phyloP scores from a whole-genome alignment of 2,329 filamentous ascomycete species.

The Pestalotiopsis sp. region DNA sequence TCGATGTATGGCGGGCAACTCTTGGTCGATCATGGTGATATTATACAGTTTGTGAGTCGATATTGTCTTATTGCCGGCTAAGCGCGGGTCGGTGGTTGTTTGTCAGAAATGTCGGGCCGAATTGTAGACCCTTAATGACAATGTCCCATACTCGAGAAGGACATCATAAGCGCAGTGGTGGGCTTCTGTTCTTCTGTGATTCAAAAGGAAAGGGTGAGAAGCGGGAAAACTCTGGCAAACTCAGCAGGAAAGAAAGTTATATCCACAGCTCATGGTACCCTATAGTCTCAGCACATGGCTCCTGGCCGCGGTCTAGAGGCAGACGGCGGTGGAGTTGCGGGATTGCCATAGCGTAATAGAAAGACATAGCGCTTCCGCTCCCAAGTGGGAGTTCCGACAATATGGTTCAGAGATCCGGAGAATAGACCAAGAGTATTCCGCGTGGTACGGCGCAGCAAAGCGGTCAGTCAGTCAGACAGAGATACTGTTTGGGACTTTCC shows the following conservation, averaged over 20 bases:
- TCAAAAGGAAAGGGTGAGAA: too few species aligned
- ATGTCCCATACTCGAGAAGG: neutral
- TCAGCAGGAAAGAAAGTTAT: neutral
- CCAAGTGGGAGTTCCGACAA: neutral
- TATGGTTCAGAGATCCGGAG: neutral
- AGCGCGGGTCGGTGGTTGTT: neutral
- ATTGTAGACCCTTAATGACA: neutral
- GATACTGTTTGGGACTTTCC: neutral
- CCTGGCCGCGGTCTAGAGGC: neutral
- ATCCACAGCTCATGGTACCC: neutral
- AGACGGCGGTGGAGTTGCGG: neutral
- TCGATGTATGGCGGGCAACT: neutral
- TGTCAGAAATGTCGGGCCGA: neutral
- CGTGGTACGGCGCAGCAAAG: neutral
- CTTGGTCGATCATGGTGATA: neutral
- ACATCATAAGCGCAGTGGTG: too few species aligned
- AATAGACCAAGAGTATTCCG: neutral
- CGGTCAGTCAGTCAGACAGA: neutral
- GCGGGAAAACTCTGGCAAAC: too few species aligned
- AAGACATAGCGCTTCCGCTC: neutral
- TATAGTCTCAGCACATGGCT: neutral
- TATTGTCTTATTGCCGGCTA: neutral
- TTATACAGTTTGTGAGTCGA: neutral
- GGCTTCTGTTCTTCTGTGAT: too few species aligned
- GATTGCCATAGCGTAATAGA: neutral